These are phyloP conservation scores for Luffa acutangula DNA, from an alignment of 306 rosid genomes.

Conservation along the genomic window DNA sequence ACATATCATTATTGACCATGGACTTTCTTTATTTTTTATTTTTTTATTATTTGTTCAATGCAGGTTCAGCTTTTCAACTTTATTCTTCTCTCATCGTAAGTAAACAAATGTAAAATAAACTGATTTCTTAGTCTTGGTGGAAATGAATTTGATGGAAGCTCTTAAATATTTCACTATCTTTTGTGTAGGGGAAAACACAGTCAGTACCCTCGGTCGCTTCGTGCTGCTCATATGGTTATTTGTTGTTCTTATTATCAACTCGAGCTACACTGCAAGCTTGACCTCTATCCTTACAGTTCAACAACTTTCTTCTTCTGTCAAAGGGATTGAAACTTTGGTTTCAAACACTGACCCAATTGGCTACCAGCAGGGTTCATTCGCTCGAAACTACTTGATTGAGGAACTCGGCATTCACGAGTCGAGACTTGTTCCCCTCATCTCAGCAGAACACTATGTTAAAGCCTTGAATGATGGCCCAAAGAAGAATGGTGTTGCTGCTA, in stretches of 20 bases:
- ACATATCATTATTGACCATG: not conserved
- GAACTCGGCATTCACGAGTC: conserved; percentile 50
- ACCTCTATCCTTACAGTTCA: conserved; percentile 97
- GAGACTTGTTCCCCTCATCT: conserved; percentile 58
- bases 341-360: conserved; percentile 59
- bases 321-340: conserved; percentile 65
- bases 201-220: conserved; percentile 80
- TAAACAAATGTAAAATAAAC: conserved; percentile 4
- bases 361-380: conserved; percentile 59
- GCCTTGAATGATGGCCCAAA: conserved; percentile 64
- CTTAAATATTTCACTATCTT: not conserved
- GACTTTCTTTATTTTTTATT: not conserved
- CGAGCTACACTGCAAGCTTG: conserved; percentile 95
- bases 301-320: conserved; percentile 60
- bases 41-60: not conserved
- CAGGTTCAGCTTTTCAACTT: conserved; percentile 58
- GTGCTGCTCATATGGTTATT: conserved; percentile 85
- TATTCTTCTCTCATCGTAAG: conserved; percentile 90
- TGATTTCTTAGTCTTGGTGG: not conserved
- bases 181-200: conserved; percentile 71
- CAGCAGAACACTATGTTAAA: conserved; percentile 41
- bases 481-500: conserved; percentile 72
- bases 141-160: conserved; percentile 9
- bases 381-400: conserved; percentile 39
- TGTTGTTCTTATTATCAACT: conserved; percentile 82